These are phyloP conservation scores for Neurospora tetraspora DNA, from an alignment of 495 filamentous ascomycete species.

Conservation along the genomic window DNA sequence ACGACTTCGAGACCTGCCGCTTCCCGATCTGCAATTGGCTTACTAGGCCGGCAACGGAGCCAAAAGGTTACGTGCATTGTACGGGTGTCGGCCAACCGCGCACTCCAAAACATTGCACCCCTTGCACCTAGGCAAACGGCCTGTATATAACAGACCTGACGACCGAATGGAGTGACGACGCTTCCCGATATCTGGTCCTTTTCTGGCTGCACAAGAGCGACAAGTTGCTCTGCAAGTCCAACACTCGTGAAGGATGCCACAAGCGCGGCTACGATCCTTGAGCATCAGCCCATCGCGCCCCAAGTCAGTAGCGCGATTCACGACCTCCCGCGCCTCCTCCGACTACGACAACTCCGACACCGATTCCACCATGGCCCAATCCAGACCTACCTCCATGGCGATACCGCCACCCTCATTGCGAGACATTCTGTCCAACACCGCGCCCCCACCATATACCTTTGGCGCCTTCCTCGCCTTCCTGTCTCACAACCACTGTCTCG, in stretches of 20 bases:
- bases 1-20: background rate
- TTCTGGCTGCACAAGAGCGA: constrained; percentile 9
- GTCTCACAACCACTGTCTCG: constrained; percentile 94
- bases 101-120: constrained; percentile 14
- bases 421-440: constrained; percentile 79
- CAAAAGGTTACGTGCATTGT: constrained; percentile 15
- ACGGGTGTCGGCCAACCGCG: constrained; percentile 14
- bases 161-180: constrained; percentile 14
- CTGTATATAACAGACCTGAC: constrained; percentile 1
- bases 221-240: too few species aligned
- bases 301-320: constrained; percentile 26
- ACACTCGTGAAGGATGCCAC: constrained; percentile 39
- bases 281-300: constrained; percentile 27
- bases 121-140: constrained; percentile 15
- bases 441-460: constrained; percentile 85
- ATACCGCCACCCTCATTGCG: constrained; percentile 68
- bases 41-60: constrained; percentile 12
- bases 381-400: constrained; percentile 35
- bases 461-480: constrained; percentile 94
- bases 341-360: constrained; percentile 32
- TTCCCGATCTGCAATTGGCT: background rate
- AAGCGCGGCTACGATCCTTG: constrained; percentile 29
- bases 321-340: constrained; percentile 26
- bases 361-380: constrained; percentile 35
- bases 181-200: constrained; percentile 1